phyloP scores from a whole-genome alignment of 306 rosid species.

The Senna tora region DNA sequence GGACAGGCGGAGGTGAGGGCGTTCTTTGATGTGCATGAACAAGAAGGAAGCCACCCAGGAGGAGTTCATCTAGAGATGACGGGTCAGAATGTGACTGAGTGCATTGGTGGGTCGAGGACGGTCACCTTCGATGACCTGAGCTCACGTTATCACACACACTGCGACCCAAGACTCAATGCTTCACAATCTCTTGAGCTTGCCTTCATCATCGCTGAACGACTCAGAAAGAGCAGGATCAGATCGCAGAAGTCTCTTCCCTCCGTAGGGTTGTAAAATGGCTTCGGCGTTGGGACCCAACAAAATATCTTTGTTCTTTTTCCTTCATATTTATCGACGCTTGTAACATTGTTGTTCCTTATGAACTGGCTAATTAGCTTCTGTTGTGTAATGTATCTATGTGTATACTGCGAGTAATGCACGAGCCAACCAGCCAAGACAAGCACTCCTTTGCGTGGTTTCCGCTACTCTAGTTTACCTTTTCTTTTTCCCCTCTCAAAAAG shows the following conservation, averaged over 20 bases:
- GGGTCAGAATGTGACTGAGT: conserved; percentile 97
- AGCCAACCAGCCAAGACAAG: background rate
- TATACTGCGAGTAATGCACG: conserved; percentile 49
- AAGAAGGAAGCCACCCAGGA: conserved; percentile 98
- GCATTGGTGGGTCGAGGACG: conserved; percentile 95
- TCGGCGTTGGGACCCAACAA: conserved; percentile 26
- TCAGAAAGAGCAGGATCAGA: conserved; percentile 84
- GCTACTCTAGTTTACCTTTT: background rate
- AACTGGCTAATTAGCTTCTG: conserved; percentile 39
- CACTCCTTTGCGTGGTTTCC: background rate
- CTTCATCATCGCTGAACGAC: conserved; percentile 91
- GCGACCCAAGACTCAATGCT: conserved; percentile 96
- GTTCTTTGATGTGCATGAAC: conserved; percentile 96
- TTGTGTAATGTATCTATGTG: conserved; percentile 49
- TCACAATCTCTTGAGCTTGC: conserved; percentile 98
- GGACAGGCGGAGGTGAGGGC: conserved; percentile 96
- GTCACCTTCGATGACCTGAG: conserved; percentile 93
- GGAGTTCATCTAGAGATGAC: conserved; percentile 99
- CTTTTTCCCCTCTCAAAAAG: no score
- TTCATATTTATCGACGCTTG: conserved; percentile 28
- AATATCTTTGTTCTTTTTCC: conserved; percentile 36
- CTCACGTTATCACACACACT: conserved; percentile 99
- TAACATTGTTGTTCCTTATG: background rate
- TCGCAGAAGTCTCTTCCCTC: conserved; percentile 56
- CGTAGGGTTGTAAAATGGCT: conserved; percentile 46